A percentile compares a stretch with the other conserved stretches of the same genome.
These are phyloP conservation scores for Ascochyta viciae-villosae DNA, from an alignment of 2,329 filamentous ascomycete genomes.

Conservation along the genomic window DNA sequence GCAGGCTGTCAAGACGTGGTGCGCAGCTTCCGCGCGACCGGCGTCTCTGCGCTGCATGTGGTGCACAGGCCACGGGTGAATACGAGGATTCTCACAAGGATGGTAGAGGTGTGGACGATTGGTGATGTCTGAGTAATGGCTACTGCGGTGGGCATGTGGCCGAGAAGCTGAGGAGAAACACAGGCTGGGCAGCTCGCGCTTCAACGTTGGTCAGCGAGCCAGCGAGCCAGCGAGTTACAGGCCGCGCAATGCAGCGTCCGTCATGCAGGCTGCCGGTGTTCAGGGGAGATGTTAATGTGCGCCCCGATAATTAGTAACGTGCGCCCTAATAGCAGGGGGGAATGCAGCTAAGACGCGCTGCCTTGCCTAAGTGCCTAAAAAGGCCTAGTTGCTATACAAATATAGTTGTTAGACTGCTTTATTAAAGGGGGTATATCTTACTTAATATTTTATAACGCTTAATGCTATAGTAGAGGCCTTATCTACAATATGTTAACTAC, in stretches of 20 bases:
- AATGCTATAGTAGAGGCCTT: no score
- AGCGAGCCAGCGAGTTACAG: constrained; percentile 2
- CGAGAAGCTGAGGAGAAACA: constrained; percentile 12
- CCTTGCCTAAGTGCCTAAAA: no score
- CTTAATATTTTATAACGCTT: no score
- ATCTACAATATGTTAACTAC: no score
- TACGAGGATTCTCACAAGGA: constrained; percentile 5
- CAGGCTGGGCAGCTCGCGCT: not conserved
- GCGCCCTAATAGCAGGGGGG: no score
- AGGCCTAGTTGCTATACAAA: no score
- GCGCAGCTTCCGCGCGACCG: not conserved
- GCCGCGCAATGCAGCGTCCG: not conserved
- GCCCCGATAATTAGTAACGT: no score
- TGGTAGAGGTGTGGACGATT: constrained; percentile 25
- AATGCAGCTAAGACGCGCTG: no score
- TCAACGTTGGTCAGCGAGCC: not conserved
- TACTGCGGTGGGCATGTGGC: constrained; percentile 1
- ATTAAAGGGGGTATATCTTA: no score
- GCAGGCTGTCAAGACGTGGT: not conserved
- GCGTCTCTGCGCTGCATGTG: no score
- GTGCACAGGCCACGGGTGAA: not conserved
- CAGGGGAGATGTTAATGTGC: no score
- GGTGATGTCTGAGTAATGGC: constrained; percentile 44
- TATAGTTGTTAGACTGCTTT: no score
- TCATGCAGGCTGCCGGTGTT: constrained; percentile 15